Evolutionary conservation across 352 stramenopile species (phyloP), one percentile per base, ranked within the genome.

Genomic region (Pythium aristosporum): DNA sequence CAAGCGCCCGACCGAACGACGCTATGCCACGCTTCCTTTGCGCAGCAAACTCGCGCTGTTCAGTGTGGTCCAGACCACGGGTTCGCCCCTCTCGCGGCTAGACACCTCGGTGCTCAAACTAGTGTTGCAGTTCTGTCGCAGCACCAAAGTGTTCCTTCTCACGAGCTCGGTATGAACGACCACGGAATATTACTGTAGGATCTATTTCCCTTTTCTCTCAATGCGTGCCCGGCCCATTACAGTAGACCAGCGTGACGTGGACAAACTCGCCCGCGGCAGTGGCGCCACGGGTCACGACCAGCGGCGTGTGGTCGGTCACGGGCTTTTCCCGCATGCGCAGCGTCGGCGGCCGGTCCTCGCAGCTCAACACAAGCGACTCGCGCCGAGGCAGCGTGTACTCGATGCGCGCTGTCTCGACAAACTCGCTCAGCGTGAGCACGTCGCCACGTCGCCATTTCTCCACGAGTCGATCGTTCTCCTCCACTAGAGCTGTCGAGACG

Each of bases 221-320:
- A 18, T 68, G 44, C 2, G 47, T 49, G 8, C 54, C 62, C 12
- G 62, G 53, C 1, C 53, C 55, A 39, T 72, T 67, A 21, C 16
- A 37, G 44, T 68, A 72, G 3, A 21, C 42, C 20, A 72, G 41
- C 39, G 32, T 57, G 10, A 72, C 59, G 20, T 53, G 59, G 16
- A 72, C 59, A 44, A 68, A 72, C 23, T 51, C 12, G 21, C 18
- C 20, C 52, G 15, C 4, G 12, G 18, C 9, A n/a, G 37, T 23
- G 13, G 34, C n/a, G 15, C 30, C 39, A 11, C 59, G 59, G n/a
- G 63, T 76, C 15, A 73, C 75, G 3, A 94, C 78, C 30, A 94
- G 70, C 54, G 83, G 85, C 73, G 87, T 83, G 32, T 74, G 71
- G 66, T 94, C 84, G 36, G 82, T 94, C 20, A 94, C 62, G 11